Percentiles rank a stretch among this genome's conserved stretches.
Conservation (phyloP, 2,329 filamentous ascomycete genomes). For the Aspergillus hiratsukae region DNA sequence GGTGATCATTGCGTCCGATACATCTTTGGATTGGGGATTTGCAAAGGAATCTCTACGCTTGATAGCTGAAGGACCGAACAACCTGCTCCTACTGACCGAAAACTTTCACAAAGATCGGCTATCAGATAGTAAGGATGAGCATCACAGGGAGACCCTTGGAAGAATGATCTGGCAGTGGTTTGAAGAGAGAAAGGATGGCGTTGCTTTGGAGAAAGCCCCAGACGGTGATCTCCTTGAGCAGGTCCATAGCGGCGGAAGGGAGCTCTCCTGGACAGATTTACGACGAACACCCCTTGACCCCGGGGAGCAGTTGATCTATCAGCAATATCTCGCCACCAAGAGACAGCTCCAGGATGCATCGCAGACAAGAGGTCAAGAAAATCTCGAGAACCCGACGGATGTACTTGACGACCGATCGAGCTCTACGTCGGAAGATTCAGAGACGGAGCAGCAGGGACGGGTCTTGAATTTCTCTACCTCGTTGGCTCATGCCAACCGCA, state of each 20-base stretch:
- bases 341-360: conserved; percentile 79
- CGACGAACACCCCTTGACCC: conserved; percentile 64
- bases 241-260: conserved; percentile 60
- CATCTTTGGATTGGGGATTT: conserved; percentile 90
- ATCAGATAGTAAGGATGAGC: conserved; percentile 19
- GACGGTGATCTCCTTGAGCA: conserved; percentile 60
- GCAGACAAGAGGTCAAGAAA: conserved; percentile 63
- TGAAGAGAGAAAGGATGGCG: conserved; percentile 62
- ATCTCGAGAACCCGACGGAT: conserved; percentile 72
- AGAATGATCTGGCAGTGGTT: conserved; percentile 77
- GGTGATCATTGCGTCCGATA: conserved; percentile 88
- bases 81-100: conserved; percentile 84
- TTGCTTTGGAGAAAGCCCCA: conserved; percentile 53
- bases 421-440: conserved; percentile 83
- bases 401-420: conserved; percentile 71
- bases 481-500: conserved; percentile 75
- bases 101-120: conserved; percentile 39
- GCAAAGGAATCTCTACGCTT: conserved; percentile 73
- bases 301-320: conserved; percentile 74
- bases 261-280: conserved; percentile 58
- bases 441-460: conserved; percentile 85
- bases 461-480: conserved; percentile 84
- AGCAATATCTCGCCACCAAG: conserved; percentile 87
- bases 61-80: conserved; percentile 71
- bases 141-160: conserved; percentile 57